phyloP scores from a whole-genome alignment of 2,329 filamentous ascomycete genomes.

The Corinectria fuckeliana region DNA sequence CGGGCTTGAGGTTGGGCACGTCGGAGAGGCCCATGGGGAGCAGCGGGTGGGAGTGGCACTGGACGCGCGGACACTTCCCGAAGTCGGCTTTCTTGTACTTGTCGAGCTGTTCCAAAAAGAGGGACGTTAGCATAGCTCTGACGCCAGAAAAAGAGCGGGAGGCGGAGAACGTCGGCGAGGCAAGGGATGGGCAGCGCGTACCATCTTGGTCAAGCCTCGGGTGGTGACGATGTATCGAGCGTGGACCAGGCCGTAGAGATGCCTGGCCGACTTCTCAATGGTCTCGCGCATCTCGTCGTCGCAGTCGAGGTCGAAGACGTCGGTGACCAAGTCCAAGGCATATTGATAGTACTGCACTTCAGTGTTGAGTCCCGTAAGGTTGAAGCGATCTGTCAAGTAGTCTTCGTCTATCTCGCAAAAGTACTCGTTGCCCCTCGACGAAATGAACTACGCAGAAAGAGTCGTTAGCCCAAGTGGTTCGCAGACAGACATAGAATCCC shows the following conservation, averaged over 20 bases:
- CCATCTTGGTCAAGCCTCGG: slow-evolving; percentile 93
- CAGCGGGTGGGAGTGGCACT: slow-evolving; percentile 91
- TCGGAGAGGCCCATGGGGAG: slow-evolving; percentile 95
- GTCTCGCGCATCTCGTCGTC: slow-evolving; percentile 98
- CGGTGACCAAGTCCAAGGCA: slow-evolving; percentile 94
- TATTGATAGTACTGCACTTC: slow-evolving; percentile 99
- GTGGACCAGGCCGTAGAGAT: slow-evolving; percentile 95
- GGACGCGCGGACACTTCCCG: slow-evolving; percentile 95
- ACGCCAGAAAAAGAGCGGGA: not conserved
- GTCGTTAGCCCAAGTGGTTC: slow-evolving; percentile 20
- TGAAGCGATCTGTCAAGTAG: slow-evolving; percentile 97
- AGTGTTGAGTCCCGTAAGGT: slow-evolving; percentile 93
- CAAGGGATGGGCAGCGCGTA: slow-evolving; percentile 50
- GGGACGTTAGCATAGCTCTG: not conserved
- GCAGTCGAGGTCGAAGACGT: slow-evolving; percentile 98
- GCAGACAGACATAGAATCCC: not conserved
- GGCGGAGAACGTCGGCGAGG: not conserved
- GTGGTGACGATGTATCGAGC: slow-evolving; percentile 97
- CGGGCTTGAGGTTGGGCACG: slow-evolving; percentile 83
- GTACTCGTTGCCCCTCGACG: slow-evolving; percentile 96
- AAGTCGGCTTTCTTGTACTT: slow-evolving; percentile 99
- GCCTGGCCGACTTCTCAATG: slow-evolving; percentile 95
- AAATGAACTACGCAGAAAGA: slow-evolving; percentile 78
- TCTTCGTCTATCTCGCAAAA: slow-evolving; percentile 99
- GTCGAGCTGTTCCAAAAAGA: slow-evolving; percentile 71